phyloP scores from a whole-genome alignment of 2,329 filamentous ascomycete species.

The Orbilia oligospora region DNA sequence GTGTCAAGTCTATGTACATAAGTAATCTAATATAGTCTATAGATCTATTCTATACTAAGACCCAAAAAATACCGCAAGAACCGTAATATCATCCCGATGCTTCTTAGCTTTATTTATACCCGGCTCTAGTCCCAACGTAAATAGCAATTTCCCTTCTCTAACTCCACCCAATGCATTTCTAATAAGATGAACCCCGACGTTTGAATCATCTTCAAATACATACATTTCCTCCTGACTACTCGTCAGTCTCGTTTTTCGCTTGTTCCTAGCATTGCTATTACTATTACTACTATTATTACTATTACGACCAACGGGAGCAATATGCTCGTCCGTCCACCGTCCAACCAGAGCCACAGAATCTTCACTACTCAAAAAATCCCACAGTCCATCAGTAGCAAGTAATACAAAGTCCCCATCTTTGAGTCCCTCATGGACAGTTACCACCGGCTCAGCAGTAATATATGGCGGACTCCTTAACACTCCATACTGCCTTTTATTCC shows the following conservation, averaged over 20 bases:
- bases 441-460: slow-evolving; percentile 76
- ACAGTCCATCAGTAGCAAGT: slow-evolving; percentile 77
- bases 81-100: slow-evolving; percentile 58
- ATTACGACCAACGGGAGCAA: slow-evolving; percentile 49
- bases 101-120: slow-evolving; percentile 55
- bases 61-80: slow-evolving; percentile 54
- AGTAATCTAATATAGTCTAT: slow-evolving; percentile 9
- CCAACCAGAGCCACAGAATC: slow-evolving; percentile 74
- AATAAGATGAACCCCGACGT: slow-evolving; percentile 71
- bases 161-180: slow-evolving; percentile 72
- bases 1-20: slow-evolving; percentile 19
- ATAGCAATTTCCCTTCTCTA: slow-evolving; percentile 63
- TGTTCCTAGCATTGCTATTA: slow-evolving; percentile 54
- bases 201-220: slow-evolving; percentile 70
- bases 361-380: slow-evolving; percentile 74
- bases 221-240: slow-evolving; percentile 68
- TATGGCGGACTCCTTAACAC: slow-evolving; percentile 74
- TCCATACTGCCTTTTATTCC: slow-evolving; percentile 14
- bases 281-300: slow-evolving; percentile 9
- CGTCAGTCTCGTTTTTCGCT: slow-evolving; percentile 62
- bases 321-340: slow-evolving; percentile 71
- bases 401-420: slow-evolving; percentile 74
- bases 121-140: slow-evolving; percentile 47
- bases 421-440: slow-evolving; percentile 72
- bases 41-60: not conserved